A percentile compares a stretch with the other conserved stretches of the same genome.
These are phyloP conservation scores for Halenospora varia DNA, from an alignment of 495 filamentous ascomycete species.

Conservation along the genomic window DNA sequence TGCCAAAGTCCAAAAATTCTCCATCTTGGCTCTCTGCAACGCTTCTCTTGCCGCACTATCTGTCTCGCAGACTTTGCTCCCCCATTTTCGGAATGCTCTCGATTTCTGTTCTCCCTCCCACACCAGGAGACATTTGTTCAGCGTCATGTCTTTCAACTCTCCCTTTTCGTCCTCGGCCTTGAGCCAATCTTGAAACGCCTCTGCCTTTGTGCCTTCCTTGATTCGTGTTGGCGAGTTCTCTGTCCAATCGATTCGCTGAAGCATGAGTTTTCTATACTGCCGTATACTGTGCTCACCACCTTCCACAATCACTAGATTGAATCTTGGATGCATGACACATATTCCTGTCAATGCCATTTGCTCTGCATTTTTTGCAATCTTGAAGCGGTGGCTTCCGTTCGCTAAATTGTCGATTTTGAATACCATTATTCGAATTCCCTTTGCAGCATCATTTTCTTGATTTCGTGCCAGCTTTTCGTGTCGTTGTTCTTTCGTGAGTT, in stretches of 20 bases:
- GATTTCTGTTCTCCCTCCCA: conserved; percentile 84
- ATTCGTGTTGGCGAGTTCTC: conserved; percentile 74
- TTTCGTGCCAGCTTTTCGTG: conserved; percentile 80
- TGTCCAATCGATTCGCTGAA: conserved; percentile 90
- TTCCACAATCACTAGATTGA: conserved; percentile 88
- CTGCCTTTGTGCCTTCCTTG: conserved; percentile 51
- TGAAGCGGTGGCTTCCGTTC: conserved; percentile 89
- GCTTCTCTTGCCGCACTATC: conserved; percentile 83
- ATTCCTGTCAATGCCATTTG: conserved; percentile 81
- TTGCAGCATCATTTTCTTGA: conserved; percentile 81
- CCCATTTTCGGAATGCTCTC: conserved; percentile 80
- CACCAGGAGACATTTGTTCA: conserved; percentile 74
- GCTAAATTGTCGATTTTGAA: conserved; percentile 85
- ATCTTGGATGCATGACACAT: conserved; percentile 81
- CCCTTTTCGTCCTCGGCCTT: conserved; percentile 75
- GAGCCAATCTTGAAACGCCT: conserved; percentile 65
- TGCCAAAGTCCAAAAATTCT: conserved; percentile 93
- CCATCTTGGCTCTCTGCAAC: conserved; percentile 77
- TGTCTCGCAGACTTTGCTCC: conserved; percentile 78
- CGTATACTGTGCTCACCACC: conserved; percentile 77
- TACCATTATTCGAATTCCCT: conserved; percentile 77
- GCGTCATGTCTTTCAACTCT: conserved; percentile 69
- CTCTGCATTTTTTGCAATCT: conserved; percentile 87
- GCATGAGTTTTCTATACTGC: conserved; percentile 84
- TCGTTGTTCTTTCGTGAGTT: conserved; percentile 84